phyloP scores from a whole-genome alignment of 768 basidiomycete genomes.

The Panaeolus cyanescens region DNA sequence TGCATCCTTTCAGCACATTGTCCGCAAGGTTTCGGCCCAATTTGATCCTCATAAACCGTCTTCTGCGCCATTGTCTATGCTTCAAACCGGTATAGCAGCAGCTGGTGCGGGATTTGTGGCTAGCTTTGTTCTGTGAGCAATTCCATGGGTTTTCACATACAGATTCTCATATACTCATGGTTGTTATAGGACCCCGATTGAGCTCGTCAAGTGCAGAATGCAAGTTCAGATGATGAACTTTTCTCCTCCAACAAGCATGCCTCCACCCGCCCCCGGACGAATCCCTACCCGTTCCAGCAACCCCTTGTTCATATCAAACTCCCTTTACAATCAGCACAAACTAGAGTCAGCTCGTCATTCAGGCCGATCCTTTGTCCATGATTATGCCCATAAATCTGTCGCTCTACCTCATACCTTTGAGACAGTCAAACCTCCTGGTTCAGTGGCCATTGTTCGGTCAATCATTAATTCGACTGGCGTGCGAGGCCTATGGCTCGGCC shows the following conservation, averaged over 20 bases:
- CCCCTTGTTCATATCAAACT: background rate
- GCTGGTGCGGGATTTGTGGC: conserved; percentile 86
- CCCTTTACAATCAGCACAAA: conserved; percentile 6
- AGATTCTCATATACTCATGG: conserved; percentile 4
- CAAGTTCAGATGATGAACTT: conserved; percentile 86
- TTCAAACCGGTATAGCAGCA: conserved; percentile 78
- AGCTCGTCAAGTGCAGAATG: conserved; percentile 41
- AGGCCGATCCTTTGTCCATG: conserved; percentile 10
- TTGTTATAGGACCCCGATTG: conserved; percentile 68
- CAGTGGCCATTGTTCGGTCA: conserved; percentile 63
- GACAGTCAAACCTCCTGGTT: conserved; percentile 60
- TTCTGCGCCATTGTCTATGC: conserved; percentile 49
- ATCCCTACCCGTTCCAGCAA: conserved; percentile 23
- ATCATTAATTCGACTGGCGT: conserved; percentile 71
- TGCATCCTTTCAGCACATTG: conserved; percentile 66
- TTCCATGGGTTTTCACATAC: background rate
- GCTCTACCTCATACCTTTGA: conserved; percentile 5
- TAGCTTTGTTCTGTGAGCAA: conserved; percentile 81
- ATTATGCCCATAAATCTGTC: conserved; percentile 14
- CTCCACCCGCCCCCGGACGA: conserved; percentile 20
- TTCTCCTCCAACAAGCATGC: conserved; percentile 13
- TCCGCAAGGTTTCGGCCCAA: conserved; percentile 39
- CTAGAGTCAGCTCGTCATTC: background rate
- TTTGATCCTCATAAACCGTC: conserved; percentile 10
- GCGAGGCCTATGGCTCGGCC: conserved; percentile 94